A percentile compares a stretch with the other conserved stretches of the same genome.
These are phyloP conservation scores for Amanita rimosa DNA, from an alignment of 768 basidiomycete species.

Conservation along the genomic window DNA sequence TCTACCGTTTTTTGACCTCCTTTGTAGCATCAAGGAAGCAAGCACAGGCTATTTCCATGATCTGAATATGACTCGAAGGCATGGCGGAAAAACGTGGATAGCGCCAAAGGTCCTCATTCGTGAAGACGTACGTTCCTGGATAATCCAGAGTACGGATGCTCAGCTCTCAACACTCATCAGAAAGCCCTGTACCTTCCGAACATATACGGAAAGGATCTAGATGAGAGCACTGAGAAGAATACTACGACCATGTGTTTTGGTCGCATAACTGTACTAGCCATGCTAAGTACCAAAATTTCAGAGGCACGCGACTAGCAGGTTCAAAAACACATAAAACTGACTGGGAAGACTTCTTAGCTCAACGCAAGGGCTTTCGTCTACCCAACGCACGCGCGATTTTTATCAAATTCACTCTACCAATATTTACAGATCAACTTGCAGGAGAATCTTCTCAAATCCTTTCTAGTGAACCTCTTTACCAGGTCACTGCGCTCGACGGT, in stretches of 20 bases:
- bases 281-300: constrained; percentile 81
- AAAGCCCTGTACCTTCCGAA: constrained; percentile 90
- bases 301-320: constrained; percentile 41
- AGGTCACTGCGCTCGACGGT: constrained; percentile 57
- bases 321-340: background rate
- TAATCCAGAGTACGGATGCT: constrained; percentile 1
- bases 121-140: constrained; percentile 59
- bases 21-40: constrained; percentile 33
- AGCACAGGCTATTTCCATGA: constrained; percentile 87
- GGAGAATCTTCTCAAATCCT: constrained; percentile 85
- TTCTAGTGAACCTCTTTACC: constrained; percentile 81
- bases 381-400: constrained; percentile 41
- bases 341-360: constrained; percentile 37
- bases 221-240: constrained; percentile 42
- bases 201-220: constrained; percentile 61
- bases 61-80: constrained; percentile 58
- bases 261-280: constrained; percentile 67
- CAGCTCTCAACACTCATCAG: constrained; percentile 37
- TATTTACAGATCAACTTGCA: constrained; percentile 86
- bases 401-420: constrained; percentile 50
- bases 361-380: constrained; percentile 66
- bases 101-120: constrained; percentile 83
- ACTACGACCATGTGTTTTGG: constrained; percentile 72
- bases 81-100: constrained; percentile 93
- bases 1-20: background rate